Percentiles rank a stretch among this genome's conserved stretches.
phyloP scores from a whole-genome alignment of 1,284 basidiomycete species.

The Sporisorium sorghi region DNA sequence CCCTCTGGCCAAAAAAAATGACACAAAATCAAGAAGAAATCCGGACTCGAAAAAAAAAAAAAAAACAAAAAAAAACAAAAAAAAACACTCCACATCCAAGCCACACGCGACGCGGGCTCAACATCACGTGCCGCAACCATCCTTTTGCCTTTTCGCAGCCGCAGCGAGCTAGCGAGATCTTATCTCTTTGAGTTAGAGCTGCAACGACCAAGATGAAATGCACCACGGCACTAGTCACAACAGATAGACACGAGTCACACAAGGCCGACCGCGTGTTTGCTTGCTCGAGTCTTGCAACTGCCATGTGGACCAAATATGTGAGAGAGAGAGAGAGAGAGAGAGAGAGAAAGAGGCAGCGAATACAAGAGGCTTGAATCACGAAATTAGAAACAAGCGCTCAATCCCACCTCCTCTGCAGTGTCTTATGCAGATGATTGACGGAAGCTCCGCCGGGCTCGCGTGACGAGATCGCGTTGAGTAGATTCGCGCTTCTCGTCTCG shows the following conservation, averaged over 20 bases:
- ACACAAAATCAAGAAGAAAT: slow-evolving; percentile 25
- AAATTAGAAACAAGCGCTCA: too few relatives aligned
- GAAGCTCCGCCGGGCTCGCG: slow-evolving; percentile 16
- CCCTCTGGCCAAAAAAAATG: too few relatives aligned
- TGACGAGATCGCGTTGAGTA: slow-evolving; percentile 35
- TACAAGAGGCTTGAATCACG: background rate
- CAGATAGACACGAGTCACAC: background rate
- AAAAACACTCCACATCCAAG: slow-evolving; percentile 31
- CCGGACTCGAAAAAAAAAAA: slow-evolving; percentile 16
- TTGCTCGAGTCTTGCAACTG: background rate
- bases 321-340: background rate
- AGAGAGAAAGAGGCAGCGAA: background rate
- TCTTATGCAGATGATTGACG: background rate
- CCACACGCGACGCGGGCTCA: slow-evolving; percentile 38
- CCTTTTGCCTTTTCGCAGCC: background rate
- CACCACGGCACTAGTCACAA: too few relatives aligned
- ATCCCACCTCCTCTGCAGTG: background rate
- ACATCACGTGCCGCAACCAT: slow-evolving; percentile 26
- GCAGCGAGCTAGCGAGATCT: background rate
- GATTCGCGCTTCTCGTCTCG: slow-evolving; percentile 30
- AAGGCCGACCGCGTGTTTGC: background rate
- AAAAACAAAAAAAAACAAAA: slow-evolving; percentile 27
- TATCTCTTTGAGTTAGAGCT: background rate
- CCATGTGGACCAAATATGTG: background rate
- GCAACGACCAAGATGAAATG: too few relatives aligned